Conservation (phyloP, 1,139 yeast genomes). For the Geotrichum phurueaensis region DNA sequence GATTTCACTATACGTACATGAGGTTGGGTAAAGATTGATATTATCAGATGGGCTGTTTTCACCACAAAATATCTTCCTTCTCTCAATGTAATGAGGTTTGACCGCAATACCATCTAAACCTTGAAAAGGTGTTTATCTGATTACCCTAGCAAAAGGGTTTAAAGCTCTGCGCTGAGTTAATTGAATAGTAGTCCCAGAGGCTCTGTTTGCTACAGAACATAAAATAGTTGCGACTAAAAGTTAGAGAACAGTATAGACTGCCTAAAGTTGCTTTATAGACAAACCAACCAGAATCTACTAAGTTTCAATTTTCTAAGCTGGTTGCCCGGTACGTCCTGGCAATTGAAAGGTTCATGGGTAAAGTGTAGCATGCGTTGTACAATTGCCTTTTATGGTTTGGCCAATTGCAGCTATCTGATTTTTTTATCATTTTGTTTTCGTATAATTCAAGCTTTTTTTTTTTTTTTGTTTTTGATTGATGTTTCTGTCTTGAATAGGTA, state of each 20-base stretch:
- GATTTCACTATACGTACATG: not conserved
- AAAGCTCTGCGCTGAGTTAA: too few species aligned
- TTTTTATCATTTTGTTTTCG: not conserved
- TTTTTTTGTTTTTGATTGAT: not conserved
- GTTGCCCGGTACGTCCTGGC: not conserved
- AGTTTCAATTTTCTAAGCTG: not conserved
- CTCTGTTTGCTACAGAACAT: too few species aligned
- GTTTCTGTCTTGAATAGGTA: not conserved
- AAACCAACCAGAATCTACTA: not conserved
- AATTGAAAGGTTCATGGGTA: not conserved
- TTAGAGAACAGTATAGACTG: too few species aligned
- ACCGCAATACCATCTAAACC: not conserved
- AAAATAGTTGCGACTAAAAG: not conserved
- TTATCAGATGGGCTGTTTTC: not conserved
- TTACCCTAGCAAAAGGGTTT: too few species aligned
- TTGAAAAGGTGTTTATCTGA: too few species aligned
- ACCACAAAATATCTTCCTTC: not conserved
- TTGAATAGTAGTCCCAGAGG: too few species aligned
- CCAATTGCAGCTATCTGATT: not conserved
- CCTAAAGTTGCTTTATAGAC: not conserved
- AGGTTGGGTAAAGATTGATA: not conserved
- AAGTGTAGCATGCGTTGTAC: not conserved
- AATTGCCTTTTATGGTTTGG: not conserved
- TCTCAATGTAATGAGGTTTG: not conserved
- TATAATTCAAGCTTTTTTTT: not conserved